Evolutionary conservation across 768 basidiomycete species (phyloP), one percentile per base, ranked within the genome.

Genomic region (Glaciozyma martinii): DNA sequence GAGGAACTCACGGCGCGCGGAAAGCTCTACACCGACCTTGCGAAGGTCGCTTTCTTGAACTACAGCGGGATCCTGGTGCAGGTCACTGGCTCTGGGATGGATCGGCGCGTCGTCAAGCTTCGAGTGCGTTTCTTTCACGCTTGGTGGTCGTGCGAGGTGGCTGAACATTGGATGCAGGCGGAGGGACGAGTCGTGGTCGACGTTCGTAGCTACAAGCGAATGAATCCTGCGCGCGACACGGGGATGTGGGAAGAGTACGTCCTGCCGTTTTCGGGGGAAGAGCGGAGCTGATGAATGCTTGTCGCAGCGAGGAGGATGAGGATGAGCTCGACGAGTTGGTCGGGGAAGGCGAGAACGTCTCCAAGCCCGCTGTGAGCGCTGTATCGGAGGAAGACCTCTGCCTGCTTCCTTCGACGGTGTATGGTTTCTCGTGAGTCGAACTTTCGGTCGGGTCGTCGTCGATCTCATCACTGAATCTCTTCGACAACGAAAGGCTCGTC

Each of bases 41-140:
- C 62, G 25, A 81, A 80, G 33, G 75, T 82, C 23, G 82, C 83
- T 65, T 84, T 85, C 68, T 80, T 81, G 70, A 78, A 82, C 60
- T 85, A 82, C 73, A 77, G 78, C n/a, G 84, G 84, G 30, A 83
- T 81, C 19, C 80, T 79, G 16, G 61, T 79, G 25, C 79, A 79
- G 56, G n/a, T 56, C 1, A 47, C 54, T 18, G 58, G 63, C 5
- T 10, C 12, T 8, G 54, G 63, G 8, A 47, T 49, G 32, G 54
- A 54, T 0, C 44, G 43, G 52, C 55, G 43, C 43, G 25, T 65
- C 42, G 29, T 60, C 44, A 65, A 60, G 59, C 25, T 49, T 15
- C 55, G 63, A 42, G 62, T 58, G 42, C 27, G 57, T 19, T 19
- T 10, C 8, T 40, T 19, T 8, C 25, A 1, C 37, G 21, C 27